Conservation (phyloP, 352 stramenopile species). For the Saprolegnia parasitica region DNA sequence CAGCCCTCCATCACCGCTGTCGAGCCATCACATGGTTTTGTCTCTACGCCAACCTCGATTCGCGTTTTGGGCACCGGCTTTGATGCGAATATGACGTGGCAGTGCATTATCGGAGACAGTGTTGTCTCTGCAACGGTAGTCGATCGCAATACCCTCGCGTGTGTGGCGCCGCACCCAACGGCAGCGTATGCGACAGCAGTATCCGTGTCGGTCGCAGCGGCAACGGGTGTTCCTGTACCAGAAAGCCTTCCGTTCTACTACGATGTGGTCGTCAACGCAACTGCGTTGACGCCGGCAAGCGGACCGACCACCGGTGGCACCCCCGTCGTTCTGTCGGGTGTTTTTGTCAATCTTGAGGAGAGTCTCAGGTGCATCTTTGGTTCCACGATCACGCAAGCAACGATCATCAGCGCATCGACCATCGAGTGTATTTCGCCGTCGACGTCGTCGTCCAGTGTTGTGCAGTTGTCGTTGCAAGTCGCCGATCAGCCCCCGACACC, state of each 20-base stretch:
- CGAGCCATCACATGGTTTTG: constrained; percentile 2
- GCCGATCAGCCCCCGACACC: not conserved
- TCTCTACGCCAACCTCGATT: not conserved
- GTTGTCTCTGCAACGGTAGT: not conserved
- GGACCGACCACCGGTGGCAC: not conserved
- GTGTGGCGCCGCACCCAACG: not conserved
- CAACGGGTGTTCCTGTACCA: too few species aligned
- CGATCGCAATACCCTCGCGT: constrained; percentile 16
- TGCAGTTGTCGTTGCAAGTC: constrained; percentile 2
- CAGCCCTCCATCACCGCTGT: not conserved
- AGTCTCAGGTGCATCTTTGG: constrained; percentile 10
- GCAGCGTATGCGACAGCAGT: not conserved
- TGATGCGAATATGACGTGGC: not conserved
- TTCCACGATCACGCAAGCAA: not conserved
- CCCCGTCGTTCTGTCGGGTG: not conserved
- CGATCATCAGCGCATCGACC: not conserved
- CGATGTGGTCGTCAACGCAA: not conserved
- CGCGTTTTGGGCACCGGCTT: constrained; percentile 20
- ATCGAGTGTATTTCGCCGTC: constrained; percentile 2
- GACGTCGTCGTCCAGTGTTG: not conserved
- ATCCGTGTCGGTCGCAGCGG: not conserved
- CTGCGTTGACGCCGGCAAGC: not conserved
- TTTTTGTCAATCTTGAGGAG: constrained; percentile 3
- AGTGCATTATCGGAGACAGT: constrained; percentile 2
- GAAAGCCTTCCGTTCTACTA: not conserved